Percentiles rank a stretch among this genome's conserved stretches.
These are phyloP conservation scores for Lactifluus volemus DNA, from an alignment of 768 basidiomycete species.

Conservation along the genomic window DNA sequence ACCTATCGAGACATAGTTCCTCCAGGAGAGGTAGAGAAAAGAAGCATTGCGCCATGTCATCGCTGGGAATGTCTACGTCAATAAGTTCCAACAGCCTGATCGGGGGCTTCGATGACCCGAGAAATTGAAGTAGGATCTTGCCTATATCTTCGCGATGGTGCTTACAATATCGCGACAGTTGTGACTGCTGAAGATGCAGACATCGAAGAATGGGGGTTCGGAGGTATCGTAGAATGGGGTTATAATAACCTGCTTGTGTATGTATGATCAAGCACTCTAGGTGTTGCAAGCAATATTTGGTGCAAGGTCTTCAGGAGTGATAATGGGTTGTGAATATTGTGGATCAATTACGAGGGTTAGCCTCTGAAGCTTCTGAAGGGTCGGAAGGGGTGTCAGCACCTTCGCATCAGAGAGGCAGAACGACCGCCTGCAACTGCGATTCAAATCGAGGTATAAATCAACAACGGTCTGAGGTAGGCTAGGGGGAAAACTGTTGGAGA, in stretches of 20 bases:
- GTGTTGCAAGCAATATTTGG: slow-evolving; percentile 21
- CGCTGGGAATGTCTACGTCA: slow-evolving; percentile 37
- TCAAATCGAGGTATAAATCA: slow-evolving; percentile 11
- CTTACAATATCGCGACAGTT: no score
- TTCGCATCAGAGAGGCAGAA: slow-evolving; percentile 16
- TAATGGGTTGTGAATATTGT: slow-evolving; percentile 18
- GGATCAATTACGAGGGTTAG: slow-evolving; percentile 35
- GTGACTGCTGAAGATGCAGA: no score
- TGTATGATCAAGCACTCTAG: slow-evolving; percentile 27
- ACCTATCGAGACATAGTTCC: slow-evolving; percentile 48
- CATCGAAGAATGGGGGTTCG: slow-evolving; percentile 31
- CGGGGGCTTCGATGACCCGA: slow-evolving; percentile 25
- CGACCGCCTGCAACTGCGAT: slow-evolving; percentile 17
- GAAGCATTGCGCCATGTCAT: slow-evolving; percentile 31
- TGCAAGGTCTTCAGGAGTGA: slow-evolving; percentile 12
- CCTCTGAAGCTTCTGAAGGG: slow-evolving; percentile 32
- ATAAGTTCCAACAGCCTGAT: slow-evolving; percentile 39
- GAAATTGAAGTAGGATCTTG: slow-evolving; percentile 25
- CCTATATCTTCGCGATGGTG: slow-evolving; percentile 32
- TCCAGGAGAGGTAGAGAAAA: slow-evolving; percentile 32
- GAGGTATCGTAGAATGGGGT: slow-evolving; percentile 27
- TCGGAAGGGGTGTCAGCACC: slow-evolving; percentile 33
- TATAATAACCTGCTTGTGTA: slow-evolving; percentile 23
- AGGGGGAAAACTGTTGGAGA: slow-evolving; percentile 11
- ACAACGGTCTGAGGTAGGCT: slow-evolving; percentile 10